Percentiles rank a stretch among this genome's conserved stretches.
These are phyloP conservation scores for Closterium sp. DNA, from an alignment of 139 green algal species.

Conservation along the genomic window DNA sequence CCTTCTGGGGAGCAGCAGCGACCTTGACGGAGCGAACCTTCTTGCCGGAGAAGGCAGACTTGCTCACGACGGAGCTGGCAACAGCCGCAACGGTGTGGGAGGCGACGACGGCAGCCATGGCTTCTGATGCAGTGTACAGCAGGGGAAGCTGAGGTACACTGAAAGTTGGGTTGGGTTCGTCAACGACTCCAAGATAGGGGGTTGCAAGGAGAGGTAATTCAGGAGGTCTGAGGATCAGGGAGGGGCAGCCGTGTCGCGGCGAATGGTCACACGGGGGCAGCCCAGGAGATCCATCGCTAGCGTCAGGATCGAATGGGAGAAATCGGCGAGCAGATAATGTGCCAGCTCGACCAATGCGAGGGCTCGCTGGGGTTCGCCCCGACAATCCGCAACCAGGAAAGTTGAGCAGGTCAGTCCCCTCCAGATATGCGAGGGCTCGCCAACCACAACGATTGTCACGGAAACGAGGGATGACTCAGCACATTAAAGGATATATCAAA, in stretches of 20 bases:
- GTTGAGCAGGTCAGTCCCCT: not conserved
- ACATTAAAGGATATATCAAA: not conserved
- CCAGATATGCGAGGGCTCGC: not conserved
- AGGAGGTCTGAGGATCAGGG: not conserved
- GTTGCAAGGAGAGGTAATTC: not conserved
- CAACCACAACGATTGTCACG: not conserved
- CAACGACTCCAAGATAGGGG: not conserved
- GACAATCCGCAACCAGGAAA: not conserved
- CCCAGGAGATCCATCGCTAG: not conserved
- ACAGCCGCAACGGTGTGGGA: not conserved
- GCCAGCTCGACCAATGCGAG: not conserved
- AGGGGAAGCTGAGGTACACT: not conserved
- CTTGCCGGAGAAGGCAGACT: conserved; percentile 29
- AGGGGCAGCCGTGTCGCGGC: not conserved
- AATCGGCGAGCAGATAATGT: not conserved
- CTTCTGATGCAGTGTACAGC: not conserved
- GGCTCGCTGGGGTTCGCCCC: not conserved
- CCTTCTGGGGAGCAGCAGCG: conserved; percentile 2
- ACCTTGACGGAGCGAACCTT: conserved; percentile 16
- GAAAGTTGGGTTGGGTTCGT: not conserved
- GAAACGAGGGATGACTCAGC: not conserved
- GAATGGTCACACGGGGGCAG: not conserved
- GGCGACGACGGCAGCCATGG: conserved; percentile 22
- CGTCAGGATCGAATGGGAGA: not conserved
- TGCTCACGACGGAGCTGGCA: conserved; percentile 3